Evolutionary conservation across 768 basidiomycete species (phyloP), one percentile per base, ranked within the genome.

Genomic region (Wakefieldia striispora): DNA sequence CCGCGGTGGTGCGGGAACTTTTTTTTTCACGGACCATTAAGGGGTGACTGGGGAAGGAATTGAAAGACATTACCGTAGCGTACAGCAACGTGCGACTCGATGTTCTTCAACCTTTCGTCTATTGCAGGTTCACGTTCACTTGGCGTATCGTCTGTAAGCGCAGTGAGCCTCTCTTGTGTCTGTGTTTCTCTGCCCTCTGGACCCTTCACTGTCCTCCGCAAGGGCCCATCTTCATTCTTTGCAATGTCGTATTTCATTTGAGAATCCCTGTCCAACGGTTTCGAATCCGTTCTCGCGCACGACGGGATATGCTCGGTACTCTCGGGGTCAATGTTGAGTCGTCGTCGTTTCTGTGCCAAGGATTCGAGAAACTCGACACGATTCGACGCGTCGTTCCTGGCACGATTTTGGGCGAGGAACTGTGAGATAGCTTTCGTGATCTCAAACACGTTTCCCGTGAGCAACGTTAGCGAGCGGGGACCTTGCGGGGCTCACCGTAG

Each of bases 181-280:
- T 48, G 50, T 14, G 40, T 24, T 45, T 43, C 57, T 31, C 52
- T 60, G 26, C 43, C 50, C 34, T 43, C 53, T 0, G 44, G 44
- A 20, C 59, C 65, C 57, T 76, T 75, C 54, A 82, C 59, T 0
- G 83, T 89, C 57, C 81, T 75, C 26, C 79, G 75, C 37, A 92
- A 70, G 1, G 88, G 88, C 0, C 89, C 89, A 33, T 87, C 86
- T 46, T 82, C 84, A 53, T 91, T 90, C 67, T 83, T 88, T n/a
- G 84, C 85, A 53, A 92, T 86, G 63, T 92, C 90, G 55, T 91
- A 91, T 63, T 87, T 88, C 75, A 91, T 89, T 60, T 91, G 90
- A 1, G 80, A 70, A 48, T 89, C 86, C 34, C 90, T 73, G 63
- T 91, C 80, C 27, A 88, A 68, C 0, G 76, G 70, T 60, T 82